Evolutionary conservation across 2,329 filamentous ascomycete genomes (phyloP).

Genomic region (Paraconiothyrium sp.): DNA sequence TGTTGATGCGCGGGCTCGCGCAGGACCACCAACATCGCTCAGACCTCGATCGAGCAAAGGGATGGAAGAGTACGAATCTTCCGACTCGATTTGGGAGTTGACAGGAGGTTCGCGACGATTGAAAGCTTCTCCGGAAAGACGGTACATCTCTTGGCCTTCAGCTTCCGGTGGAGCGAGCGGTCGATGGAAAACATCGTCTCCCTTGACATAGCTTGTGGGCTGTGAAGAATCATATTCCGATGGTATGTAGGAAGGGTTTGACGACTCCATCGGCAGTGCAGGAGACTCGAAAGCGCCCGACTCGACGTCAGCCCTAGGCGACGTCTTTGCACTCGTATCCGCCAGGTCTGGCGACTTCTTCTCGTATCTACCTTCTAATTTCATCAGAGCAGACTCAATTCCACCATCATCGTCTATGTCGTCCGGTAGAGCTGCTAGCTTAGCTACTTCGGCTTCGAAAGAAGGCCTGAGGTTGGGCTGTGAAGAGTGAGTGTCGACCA

Average conservation of each 20-base stretch:
- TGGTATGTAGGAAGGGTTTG: conserved; percentile 28
- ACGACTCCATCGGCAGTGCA: conserved; percentile 28
- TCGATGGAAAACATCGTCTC: conserved; percentile 40
- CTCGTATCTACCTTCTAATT: conserved; percentile 87
- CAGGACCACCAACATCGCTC: conserved; percentile 36
- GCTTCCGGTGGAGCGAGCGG: conserved; percentile 38
- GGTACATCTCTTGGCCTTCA: conserved; percentile 42
- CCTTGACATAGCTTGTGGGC: conserved; percentile 23
- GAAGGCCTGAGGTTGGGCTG: conserved; percentile 69
- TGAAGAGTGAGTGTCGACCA: conserved; percentile 64
- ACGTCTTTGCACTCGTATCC: conserved; percentile 23
- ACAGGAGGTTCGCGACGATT: conserved; percentile 34
- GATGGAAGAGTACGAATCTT: conserved; percentile 78
- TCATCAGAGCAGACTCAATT: conserved; percentile 89
- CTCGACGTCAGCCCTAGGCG: conserved; percentile 28
- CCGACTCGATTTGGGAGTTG: conserved; percentile 65
- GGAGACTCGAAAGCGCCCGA: conserved; percentile 36
- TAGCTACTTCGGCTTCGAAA: conserved; percentile 88
- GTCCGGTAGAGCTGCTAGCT: conserved; percentile 87
- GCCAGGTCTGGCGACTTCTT: conserved; percentile 50
- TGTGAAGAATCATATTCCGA: conserved; percentile 30
- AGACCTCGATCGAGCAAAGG: conserved; percentile 77
- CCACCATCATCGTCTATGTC: conserved; percentile 80
- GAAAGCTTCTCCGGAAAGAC: conserved; percentile 44
- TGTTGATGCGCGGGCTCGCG: conserved; percentile 29